phyloP scores from a whole-genome alignment of 192 early-diverging fungal genomes.

The Linderina pennispora region DNA sequence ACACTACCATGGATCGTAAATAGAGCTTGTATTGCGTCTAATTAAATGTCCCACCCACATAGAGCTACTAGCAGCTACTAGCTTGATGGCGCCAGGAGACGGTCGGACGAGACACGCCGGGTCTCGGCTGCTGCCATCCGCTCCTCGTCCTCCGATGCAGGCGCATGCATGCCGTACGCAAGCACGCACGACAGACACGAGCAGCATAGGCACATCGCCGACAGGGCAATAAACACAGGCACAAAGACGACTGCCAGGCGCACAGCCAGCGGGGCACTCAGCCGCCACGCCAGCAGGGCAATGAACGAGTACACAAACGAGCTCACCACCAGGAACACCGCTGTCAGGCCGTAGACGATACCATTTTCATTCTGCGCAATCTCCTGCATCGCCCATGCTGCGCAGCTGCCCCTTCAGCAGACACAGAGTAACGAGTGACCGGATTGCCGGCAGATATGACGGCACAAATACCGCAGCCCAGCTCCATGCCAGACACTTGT shows the following conservation, averaged over 20 bases:
- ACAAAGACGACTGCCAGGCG: slow-evolving; percentile 56
- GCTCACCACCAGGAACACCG: slow-evolving; percentile 41
- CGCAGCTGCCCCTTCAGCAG: slow-evolving; percentile 41
- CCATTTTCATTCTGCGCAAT: slow-evolving; percentile 21
- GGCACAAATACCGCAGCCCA: slow-evolving; percentile 70
- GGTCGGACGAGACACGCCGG: slow-evolving; percentile 8
- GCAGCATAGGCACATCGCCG: slow-evolving; percentile 34
- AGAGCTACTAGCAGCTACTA: slow-evolving; percentile 1
- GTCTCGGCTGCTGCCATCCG: background rate
- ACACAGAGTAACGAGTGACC: slow-evolving; percentile 49
- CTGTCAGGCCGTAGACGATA: slow-evolving; percentile 38
- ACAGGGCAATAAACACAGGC: slow-evolving; percentile 58
- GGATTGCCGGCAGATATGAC: slow-evolving; percentile 54
- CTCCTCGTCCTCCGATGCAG: slow-evolving; percentile 30
- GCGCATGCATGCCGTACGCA: slow-evolving; percentile 31
- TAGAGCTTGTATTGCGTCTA: background rate
- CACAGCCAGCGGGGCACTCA: slow-evolving; percentile 43
- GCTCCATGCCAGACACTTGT: slow-evolving; percentile 46
- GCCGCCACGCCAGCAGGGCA: slow-evolving; percentile 47
- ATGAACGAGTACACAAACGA: slow-evolving; percentile 49
- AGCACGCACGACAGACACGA: slow-evolving; percentile 28
- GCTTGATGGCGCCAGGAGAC: too few species aligned
- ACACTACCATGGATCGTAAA: background rate
- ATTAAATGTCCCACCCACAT: background rate
- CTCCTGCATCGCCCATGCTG: slow-evolving; percentile 32